These are phyloP conservation scores for Globisporangium nodosum DNA, from an alignment of 352 stramenopile species.

Conservation along the genomic window DNA sequence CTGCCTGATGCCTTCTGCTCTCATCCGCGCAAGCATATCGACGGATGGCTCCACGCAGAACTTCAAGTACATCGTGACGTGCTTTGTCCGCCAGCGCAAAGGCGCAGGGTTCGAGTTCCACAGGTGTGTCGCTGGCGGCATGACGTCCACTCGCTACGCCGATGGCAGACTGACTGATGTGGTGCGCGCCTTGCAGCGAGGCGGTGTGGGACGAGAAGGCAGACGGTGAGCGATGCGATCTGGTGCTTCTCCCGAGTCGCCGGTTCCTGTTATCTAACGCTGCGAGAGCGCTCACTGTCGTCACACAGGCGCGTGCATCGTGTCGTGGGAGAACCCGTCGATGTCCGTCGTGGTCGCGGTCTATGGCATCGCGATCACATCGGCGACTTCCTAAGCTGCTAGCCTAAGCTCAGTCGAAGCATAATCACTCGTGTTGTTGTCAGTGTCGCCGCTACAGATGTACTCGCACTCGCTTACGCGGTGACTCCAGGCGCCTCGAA, in stretches of 20 bases:
- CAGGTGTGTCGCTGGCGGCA: constrained; percentile 20
- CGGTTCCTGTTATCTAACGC: background rate
- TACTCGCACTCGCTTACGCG: background rate
- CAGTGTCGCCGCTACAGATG: too few relatives aligned
- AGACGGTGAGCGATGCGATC: constrained; percentile 28
- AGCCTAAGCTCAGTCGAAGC: background rate
- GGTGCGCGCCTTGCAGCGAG: constrained; percentile 24
- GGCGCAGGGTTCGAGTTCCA: constrained; percentile 53
- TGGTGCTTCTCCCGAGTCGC: background rate
- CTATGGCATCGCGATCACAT: constrained; percentile 57
- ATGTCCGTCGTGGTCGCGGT: constrained; percentile 63
- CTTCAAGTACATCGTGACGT: constrained; percentile 84
- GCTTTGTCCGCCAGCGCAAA: constrained; percentile 60
- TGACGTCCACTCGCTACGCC: background rate
- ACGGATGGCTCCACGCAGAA: constrained; percentile 29
- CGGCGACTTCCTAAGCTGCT: background rate
- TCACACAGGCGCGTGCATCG: constrained; percentile 44
- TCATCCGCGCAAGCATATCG: background rate
- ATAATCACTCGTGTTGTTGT: background rate
- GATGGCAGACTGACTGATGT: background rate
- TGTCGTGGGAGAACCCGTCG: constrained; percentile 73
- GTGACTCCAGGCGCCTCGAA: constrained; percentile 24
- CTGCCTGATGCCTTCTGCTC: too few relatives aligned
- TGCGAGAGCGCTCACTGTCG: background rate
- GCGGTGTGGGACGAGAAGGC: constrained; percentile 75